A percentile compares a stretch with the other conserved stretches of the same genome.
Conservation (phyloP, 2,329 filamentous ascomycete species). For the Neobulgaria alba region DNA sequence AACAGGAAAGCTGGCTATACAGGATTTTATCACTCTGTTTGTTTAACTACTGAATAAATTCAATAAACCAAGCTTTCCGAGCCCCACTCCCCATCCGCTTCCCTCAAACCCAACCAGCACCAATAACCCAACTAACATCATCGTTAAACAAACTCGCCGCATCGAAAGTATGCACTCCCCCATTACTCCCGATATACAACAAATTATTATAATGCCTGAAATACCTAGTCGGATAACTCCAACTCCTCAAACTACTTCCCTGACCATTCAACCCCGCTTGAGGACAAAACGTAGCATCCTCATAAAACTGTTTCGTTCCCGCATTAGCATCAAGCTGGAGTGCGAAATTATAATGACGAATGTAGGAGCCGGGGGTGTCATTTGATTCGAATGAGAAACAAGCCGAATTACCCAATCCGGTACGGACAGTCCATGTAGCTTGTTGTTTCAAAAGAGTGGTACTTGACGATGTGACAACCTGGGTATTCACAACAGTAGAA, state of each 20-base stretch:
- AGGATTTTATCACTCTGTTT: too few species aligned
- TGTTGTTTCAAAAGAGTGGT: conserved; percentile 39
- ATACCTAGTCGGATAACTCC: conserved; percentile 52
- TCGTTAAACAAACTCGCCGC: conserved; percentile 38
- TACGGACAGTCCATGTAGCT: conserved; percentile 44
- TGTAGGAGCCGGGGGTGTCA: conserved; percentile 48
- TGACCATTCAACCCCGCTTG: conserved; percentile 41
- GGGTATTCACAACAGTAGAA: conserved; percentile 42
- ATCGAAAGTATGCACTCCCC: conserved; percentile 48
- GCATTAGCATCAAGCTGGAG: conserved; percentile 44
- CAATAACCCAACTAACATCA: conserved; percentile 45
- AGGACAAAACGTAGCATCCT: conserved; percentile 57
- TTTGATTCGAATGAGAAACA: conserved; percentile 54
- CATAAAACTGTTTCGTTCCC: conserved; percentile 44
- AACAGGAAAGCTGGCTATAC: too few species aligned
- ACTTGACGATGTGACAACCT: conserved; percentile 45
- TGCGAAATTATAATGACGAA: conserved; percentile 46
- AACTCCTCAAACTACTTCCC: conserved; percentile 45
- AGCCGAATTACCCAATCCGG: conserved; percentile 45
- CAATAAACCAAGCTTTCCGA: too few species aligned
- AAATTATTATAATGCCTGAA: conserved; percentile 44
- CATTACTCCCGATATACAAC: conserved; percentile 43
- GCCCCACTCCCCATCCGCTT: too few species aligned
- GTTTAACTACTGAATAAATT: too few species aligned
- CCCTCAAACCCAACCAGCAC: conserved; percentile 37